Conservation (phyloP, 139 green algal genomes). For the Astrephomene gubernaculifera region DNA sequence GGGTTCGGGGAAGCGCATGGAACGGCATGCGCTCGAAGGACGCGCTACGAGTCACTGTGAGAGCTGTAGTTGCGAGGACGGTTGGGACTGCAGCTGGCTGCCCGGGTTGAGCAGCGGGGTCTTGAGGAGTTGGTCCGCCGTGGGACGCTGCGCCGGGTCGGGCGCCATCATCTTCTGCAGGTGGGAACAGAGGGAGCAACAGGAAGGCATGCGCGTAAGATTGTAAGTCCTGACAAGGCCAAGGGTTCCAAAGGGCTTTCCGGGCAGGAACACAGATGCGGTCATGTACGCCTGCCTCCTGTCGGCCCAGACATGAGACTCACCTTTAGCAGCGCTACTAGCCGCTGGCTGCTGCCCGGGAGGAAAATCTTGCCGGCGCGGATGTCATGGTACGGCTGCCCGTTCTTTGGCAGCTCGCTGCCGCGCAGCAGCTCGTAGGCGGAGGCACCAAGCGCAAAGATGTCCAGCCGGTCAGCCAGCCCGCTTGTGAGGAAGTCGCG, state of each 20-base stretch:
- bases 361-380: constrained; percentile 76
- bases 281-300: not conserved
- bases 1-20: too few species aligned
- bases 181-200: too few species aligned
- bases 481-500: constrained; percentile 47
- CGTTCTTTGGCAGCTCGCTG: constrained; percentile 64
- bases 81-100: not conserved
- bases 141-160: constrained; percentile 70
- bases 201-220: too few species aligned
- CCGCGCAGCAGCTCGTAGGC: constrained; percentile 85
- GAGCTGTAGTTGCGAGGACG: not conserved
- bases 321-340: constrained; percentile 73
- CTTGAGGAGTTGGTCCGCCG: constrained; percentile 54
- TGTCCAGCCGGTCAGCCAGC: constrained; percentile 87
- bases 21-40: too few species aligned
- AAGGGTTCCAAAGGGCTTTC: not conserved
- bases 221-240: not conserved
- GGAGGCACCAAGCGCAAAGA: constrained; percentile 90
- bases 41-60: constrained; percentile 14
- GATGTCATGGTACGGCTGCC: constrained; percentile 65
- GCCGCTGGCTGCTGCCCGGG: constrained; percentile 51
- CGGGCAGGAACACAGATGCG: not conserved
- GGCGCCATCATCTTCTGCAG: constrained; percentile 69
- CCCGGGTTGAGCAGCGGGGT: not conserved
- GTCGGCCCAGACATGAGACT: not conserved